A percentile compares a stretch with the other conserved stretches of the same genome.
These are phyloP conservation scores for Trichophyton mentagrophytes DNA, from an alignment of 2,329 filamentous ascomycete species.

Conservation along the genomic window DNA sequence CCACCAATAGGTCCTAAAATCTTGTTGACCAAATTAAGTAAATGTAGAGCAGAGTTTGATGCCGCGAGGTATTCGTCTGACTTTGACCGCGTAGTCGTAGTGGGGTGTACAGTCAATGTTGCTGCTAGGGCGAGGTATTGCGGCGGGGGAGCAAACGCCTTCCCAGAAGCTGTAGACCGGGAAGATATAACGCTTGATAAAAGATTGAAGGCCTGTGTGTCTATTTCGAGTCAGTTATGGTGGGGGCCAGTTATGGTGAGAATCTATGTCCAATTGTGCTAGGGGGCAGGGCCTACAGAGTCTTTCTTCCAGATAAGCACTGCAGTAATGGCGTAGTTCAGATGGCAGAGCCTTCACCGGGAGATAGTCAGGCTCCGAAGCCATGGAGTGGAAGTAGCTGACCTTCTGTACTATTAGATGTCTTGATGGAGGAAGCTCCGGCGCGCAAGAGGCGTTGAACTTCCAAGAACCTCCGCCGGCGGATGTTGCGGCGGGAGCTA, in stretches of 20 bases:
- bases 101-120: conserved; percentile 71
- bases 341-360: conserved; percentile 45
- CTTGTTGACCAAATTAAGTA: conserved; percentile 54
- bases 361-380: conserved; percentile 33
- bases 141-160: conserved; percentile 54
- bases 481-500: neutral
- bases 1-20: conserved; percentile 58
- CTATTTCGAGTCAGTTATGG: conserved; percentile 23
- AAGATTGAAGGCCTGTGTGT: conserved; percentile 48
- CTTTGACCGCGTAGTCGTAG: conserved; percentile 59
- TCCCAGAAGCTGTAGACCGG: conserved; percentile 26
- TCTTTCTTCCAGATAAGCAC: conserved; percentile 63
- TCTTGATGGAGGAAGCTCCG: neutral
- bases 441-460: neutral
- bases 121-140: conserved; percentile 64
- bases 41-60: conserved; percentile 53
- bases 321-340: conserved; percentile 53
- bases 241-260: neutral
- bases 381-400: neutral
- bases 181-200: conserved; percentile 37
- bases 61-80: conserved; percentile 49
- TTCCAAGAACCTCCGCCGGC: neutral
- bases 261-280: conserved; percentile 2
- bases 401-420: neutral
- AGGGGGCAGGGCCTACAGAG: conserved; percentile 40